These are phyloP conservation scores for Aphanomyces cochlioides DNA, from an alignment of 352 stramenopile genomes.

Conservation along the genomic window DNA sequence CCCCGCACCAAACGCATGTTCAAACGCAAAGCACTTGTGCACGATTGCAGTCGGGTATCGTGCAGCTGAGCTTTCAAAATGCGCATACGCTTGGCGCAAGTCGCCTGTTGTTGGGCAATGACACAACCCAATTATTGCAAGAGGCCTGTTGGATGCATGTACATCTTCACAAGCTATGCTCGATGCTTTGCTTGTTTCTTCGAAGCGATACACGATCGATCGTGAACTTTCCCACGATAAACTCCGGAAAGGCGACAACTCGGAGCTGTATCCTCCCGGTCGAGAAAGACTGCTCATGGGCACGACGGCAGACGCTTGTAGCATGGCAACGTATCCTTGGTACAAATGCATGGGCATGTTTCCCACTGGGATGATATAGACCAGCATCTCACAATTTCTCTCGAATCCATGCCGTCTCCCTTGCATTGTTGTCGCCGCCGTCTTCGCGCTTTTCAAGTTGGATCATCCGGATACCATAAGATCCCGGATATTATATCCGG, in stretches of 20 bases:
- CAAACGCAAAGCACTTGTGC: slow-evolving; percentile 81
- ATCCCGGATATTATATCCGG: neutral
- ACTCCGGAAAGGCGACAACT: slow-evolving; percentile 75
- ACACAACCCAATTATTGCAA: slow-evolving; percentile 75
- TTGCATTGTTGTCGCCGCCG: neutral
- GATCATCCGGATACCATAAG: slow-evolving; percentile 24
- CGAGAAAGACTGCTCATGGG: slow-evolving; percentile 64
- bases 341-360: slow-evolving; percentile 58
- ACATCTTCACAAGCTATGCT: slow-evolving; percentile 66
- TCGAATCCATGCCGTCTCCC: slow-evolving; percentile 14
- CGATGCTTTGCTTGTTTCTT: slow-evolving; percentile 34
- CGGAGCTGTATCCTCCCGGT: slow-evolving; percentile 66
- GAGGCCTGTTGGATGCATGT: slow-evolving; percentile 60
- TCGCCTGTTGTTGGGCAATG: slow-evolving; percentile 67
- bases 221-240: slow-evolving; percentile 63
- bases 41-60: slow-evolving; percentile 67
- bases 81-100: slow-evolving; percentile 50
- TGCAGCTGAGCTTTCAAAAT: slow-evolving; percentile 63
- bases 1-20: slow-evolving; percentile 65
- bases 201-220: slow-evolving; percentile 65
- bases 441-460: neutral
- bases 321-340: slow-evolving; percentile 52
- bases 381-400: slow-evolving; percentile 55
- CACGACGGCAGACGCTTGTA: slow-evolving; percentile 52
- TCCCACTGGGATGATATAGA: slow-evolving; percentile 78